Evolutionary conservation across 176 grass and related monocot genomes (phyloP).

Genomic region (Leersia perrieri): DNA sequence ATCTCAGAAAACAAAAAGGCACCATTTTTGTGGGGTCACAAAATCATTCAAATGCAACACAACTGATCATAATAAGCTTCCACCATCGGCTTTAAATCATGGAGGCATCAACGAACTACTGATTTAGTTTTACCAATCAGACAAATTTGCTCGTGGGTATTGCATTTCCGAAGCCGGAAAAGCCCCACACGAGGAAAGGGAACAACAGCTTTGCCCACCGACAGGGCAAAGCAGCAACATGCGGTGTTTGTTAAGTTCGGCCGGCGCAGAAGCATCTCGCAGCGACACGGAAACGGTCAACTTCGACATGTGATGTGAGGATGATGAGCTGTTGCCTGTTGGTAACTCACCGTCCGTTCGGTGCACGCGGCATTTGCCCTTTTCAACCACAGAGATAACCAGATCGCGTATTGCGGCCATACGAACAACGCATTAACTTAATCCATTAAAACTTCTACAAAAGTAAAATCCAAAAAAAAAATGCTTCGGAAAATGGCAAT

Average conservation of each 20-base stretch:
- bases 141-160: neutral
- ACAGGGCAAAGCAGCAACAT: conserved; percentile 7
- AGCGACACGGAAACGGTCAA: conserved; percentile 31
- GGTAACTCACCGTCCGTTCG: conserved; percentile 3
- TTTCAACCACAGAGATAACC: neutral
- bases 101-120: neutral
- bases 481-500: neutral
- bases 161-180: neutral
- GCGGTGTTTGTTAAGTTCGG: neutral
- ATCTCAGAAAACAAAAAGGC: neutral
- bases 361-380: conserved; percentile 28
- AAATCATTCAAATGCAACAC: neutral
- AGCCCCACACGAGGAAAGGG: neutral
- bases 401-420: neutral
- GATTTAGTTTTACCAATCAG: neutral
- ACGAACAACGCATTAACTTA: neutral
- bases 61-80: neutral
- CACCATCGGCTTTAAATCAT: neutral
- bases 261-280: conserved; percentile 28
- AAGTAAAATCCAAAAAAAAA: neutral
- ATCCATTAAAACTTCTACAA: neutral
- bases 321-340: conserved; percentile 42
- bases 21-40: neutral
- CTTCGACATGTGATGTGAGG: conserved; percentile 38
- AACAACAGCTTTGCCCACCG: conserved; percentile 19